Conservation (phyloP, 2,329 filamentous ascomycete genomes). For the Leptosphaerulina australis region DNA sequence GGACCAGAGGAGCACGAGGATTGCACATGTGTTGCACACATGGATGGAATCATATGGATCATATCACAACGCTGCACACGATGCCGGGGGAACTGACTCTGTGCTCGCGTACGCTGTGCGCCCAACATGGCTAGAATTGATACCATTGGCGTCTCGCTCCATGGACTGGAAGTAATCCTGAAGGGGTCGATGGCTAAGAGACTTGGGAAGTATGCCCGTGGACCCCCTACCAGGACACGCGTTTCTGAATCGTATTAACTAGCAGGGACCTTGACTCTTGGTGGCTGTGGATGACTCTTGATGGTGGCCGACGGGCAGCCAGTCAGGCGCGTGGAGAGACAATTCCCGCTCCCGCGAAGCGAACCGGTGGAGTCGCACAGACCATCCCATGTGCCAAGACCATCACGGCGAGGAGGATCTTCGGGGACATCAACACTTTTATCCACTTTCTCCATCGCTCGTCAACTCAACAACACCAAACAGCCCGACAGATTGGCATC, state of each 20-base stretch:
- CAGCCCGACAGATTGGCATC: constrained; percentile 7
- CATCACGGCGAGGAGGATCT: constrained; percentile 5
- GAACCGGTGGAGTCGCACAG: constrained; percentile 20
- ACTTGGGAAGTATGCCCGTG: not conserved
- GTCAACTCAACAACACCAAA: constrained; percentile 14
- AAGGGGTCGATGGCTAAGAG: constrained; percentile 8
- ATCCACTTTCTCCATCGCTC: constrained; percentile 7
- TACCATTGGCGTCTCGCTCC: constrained; percentile 18
- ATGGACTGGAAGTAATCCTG: constrained; percentile 1
- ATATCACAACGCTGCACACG: constrained; percentile 18
- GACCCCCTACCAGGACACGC: constrained; percentile 5
- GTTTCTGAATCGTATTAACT: constrained; percentile 13
- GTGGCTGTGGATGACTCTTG: not conserved
- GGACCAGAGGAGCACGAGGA: constrained; percentile 6
- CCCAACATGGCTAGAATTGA: constrained; percentile 18
- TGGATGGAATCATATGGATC: constrained; percentile 18
- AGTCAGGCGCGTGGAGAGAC: constrained; percentile 11
- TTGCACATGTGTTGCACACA: constrained; percentile 18
- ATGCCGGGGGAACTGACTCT: constrained; percentile 17
- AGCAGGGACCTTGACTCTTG: constrained; percentile 12
- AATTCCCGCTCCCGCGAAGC: constrained; percentile 13
- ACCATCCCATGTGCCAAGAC: not conserved
- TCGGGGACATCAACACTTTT: constrained; percentile 13
- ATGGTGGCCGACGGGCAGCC: constrained; percentile 4
- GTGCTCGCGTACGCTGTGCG: constrained; percentile 17